Evolutionary conservation across 805 yeast genomes (phyloP).

Genomic region (Grigorovia yakushimaensis): DNA sequence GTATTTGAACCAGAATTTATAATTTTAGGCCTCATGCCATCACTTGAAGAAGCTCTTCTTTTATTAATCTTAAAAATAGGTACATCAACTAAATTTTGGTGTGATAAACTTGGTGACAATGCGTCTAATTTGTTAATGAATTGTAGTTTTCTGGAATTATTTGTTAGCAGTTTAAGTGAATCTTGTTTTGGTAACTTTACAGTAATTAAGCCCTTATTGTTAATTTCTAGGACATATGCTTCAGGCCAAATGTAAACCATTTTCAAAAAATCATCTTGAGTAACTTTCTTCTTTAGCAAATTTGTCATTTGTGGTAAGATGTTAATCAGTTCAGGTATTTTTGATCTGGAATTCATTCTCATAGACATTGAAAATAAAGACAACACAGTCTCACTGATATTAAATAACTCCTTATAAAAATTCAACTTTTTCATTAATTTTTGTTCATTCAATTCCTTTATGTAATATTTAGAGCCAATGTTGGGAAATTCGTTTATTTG

Average conservation of each 20-base stretch:
- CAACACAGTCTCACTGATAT: constrained; percentile 20
- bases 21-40: neutral
- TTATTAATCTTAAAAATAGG: constrained; percentile 17
- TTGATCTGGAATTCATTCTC: constrained; percentile 6
- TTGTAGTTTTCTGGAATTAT: constrained; percentile 22
- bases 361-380: constrained; percentile 21
- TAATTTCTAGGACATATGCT: constrained; percentile 17
- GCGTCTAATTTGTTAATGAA: constrained; percentile 16
- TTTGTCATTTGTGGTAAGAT: constrained; percentile 24
- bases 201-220: constrained; percentile 17
- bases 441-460: constrained; percentile 11
- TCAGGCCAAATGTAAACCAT: constrained; percentile 25
- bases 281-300: constrained; percentile 20
- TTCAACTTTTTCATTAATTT: constrained; percentile 11
- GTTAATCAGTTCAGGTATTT: constrained; percentile 12
- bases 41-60: constrained; percentile 13
- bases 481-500: constrained; percentile 21
- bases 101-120: constrained; percentile 5
- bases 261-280: constrained; percentile 17
- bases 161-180: constrained; percentile 3
- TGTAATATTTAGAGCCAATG: constrained; percentile 16
- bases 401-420: constrained; percentile 18
- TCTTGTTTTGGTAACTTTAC: constrained; percentile 6
- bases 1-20: neutral
- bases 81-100: constrained; percentile 9